These are phyloP conservation scores for Cladorrhinum samala DNA, from an alignment of 495 filamentous ascomycete genomes.

Conservation along the genomic window DNA sequence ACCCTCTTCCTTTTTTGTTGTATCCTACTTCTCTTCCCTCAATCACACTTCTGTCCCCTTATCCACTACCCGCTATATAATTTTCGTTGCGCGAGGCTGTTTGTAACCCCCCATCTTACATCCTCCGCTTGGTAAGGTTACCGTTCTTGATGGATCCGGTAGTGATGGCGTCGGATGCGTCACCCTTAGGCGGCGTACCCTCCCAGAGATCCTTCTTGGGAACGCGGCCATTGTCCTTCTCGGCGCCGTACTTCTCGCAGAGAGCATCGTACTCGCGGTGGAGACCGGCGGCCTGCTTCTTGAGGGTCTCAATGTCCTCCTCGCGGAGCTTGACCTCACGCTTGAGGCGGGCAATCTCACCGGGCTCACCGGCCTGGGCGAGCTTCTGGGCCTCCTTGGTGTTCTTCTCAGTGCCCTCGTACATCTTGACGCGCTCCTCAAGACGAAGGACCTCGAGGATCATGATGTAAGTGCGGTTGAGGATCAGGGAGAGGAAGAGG, in stretches of 20 bases:
- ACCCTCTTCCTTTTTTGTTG: not conserved
- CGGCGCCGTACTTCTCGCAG: constrained; percentile 65
- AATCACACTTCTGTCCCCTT: not conserved
- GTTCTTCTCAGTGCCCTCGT: constrained; percentile 68
- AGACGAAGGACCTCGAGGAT: constrained; percentile 91
- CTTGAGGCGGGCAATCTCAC: constrained; percentile 53
- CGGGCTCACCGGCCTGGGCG: constrained; percentile 63
- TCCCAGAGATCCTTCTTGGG: constrained; percentile 65
- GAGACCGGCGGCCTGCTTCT: constrained; percentile 76
- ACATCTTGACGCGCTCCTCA: constrained; percentile 83
- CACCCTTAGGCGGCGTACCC: constrained; percentile 6
- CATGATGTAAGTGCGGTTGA: constrained; percentile 98
- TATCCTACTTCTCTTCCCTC: not conserved
- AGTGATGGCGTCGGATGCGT: not conserved
- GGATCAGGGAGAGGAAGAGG: constrained; percentile 95
- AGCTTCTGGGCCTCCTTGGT: constrained; percentile 71
- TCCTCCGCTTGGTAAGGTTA: not conserved
- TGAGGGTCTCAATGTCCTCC: constrained; percentile 69
- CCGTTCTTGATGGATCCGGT: not conserved
- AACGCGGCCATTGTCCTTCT: constrained; percentile 43
- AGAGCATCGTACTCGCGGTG: constrained; percentile 75
- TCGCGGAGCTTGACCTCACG: constrained; percentile 67
- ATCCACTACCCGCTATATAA: not conserved
- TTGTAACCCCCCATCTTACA: too few species aligned
- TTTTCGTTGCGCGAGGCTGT: too few species aligned